Conservation (phyloP, 2,329 filamentous ascomycete species). For the Colletotrichum orchidophilum region DNA sequence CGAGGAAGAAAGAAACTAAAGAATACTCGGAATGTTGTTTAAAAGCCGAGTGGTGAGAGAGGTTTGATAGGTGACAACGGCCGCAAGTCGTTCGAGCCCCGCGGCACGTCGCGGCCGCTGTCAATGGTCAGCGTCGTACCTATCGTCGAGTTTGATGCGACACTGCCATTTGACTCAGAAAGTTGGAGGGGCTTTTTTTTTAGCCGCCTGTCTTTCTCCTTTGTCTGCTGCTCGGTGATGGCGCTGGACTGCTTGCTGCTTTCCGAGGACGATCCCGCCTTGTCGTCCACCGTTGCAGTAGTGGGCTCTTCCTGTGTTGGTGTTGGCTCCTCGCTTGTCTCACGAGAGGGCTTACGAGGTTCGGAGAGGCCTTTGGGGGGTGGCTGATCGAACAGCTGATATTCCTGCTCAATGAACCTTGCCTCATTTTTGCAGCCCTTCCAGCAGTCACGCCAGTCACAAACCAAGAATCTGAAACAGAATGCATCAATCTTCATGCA, state of each 20-base stretch:
- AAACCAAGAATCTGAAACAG: constrained; percentile 94
- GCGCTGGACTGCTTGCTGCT: constrained; percentile 64
- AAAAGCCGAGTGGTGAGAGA: constrained; percentile 70
- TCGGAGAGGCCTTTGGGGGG: constrained; percentile 60
- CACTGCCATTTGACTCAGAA: constrained; percentile 54
- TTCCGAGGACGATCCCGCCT: constrained; percentile 66
- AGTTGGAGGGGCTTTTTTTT: constrained; percentile 56
- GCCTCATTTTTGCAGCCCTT: constrained; percentile 94
- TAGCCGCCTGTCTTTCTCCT: constrained; percentile 40
- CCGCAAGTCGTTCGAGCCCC: constrained; percentile 55
- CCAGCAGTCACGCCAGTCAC: constrained; percentile 97
- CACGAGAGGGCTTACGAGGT: constrained; percentile 37
- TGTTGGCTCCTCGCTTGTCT: constrained; percentile 21
- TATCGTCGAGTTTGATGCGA: constrained; percentile 54
- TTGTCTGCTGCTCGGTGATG: constrained; percentile 41
- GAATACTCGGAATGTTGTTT: constrained; percentile 32
- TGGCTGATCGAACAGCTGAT: constrained; percentile 66
- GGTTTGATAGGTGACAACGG: constrained; percentile 74
- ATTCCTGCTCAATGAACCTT: constrained; percentile 77
- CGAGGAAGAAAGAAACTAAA: constrained; percentile 34
- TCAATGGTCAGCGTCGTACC: constrained; percentile 58
- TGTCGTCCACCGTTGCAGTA: constrained; percentile 39
- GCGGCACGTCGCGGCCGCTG: constrained; percentile 50
- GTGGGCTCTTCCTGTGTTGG: constrained; percentile 35
- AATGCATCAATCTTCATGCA: constrained; percentile 96